Percentiles rank a stretch among this genome's conserved stretches.
Conservation (phyloP, 1,139 yeast genomes). For the Nematodospora anomalae region DNA sequence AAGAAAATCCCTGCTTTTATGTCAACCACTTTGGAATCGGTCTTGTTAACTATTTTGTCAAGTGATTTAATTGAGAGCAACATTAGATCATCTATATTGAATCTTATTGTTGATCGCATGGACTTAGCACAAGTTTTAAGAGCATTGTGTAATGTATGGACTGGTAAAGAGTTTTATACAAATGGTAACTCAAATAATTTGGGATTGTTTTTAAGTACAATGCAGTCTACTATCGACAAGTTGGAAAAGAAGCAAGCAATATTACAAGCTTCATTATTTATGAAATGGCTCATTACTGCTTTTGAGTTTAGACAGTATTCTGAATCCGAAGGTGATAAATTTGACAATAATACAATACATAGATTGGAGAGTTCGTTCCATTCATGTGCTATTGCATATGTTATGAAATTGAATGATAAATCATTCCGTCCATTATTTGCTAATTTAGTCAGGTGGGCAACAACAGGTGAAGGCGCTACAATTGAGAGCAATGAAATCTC, state of each 20-base stretch:
- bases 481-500: constrained; percentile 47
- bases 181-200: constrained; percentile 54
- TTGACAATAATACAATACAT: constrained; percentile 73
- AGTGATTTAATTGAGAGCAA: constrained; percentile 58
- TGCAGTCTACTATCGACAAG: constrained; percentile 64
- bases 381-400: constrained; percentile 70
- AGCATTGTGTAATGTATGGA: constrained; percentile 66
- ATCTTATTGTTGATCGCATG: constrained; percentile 64
- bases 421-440: constrained; percentile 91
- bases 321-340: constrained; percentile 31
- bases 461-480: constrained; percentile 71
- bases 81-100: constrained; percentile 65
- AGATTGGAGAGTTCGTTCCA: constrained; percentile 79
- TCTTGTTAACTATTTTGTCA: constrained; percentile 56
- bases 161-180: constrained; percentile 29
- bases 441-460: constrained; percentile 88
- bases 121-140: constrained; percentile 64
- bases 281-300: constrained; percentile 67
- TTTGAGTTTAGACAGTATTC: constrained; percentile 65
- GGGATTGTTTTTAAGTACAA: constrained; percentile 65
- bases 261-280: constrained; percentile 65
- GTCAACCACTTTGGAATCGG: constrained; percentile 63
- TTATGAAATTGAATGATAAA: constrained; percentile 90
- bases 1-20: constrained; percentile 88
- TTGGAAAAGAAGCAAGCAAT: constrained; percentile 76